phyloP scores from a whole-genome alignment of 2,329 filamentous ascomycete species.

The Ambrosiella xylebori region DNA sequence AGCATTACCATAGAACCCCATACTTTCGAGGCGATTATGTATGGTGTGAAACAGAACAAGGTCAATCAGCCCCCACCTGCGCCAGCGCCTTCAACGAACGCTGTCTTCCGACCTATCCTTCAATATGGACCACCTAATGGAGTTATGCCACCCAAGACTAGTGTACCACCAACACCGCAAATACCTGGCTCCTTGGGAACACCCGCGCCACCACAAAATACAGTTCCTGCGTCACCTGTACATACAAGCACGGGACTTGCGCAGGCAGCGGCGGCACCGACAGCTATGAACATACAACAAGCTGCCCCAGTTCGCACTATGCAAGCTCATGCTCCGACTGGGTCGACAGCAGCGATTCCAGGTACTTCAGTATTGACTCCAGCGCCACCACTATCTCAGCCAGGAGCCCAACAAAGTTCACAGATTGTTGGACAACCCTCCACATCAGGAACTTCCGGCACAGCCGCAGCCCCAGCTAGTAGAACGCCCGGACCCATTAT shows the following conservation, averaged over 20 bases:
- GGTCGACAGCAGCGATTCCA: neutral
- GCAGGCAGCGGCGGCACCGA: conserved; percentile 12
- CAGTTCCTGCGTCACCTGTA: conserved; percentile 11
- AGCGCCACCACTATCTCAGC: neutral
- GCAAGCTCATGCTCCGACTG: neutral
- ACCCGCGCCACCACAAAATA: conserved; percentile 23
- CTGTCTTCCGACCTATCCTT: conserved; percentile 35
- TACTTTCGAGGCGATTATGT: conserved; percentile 60
- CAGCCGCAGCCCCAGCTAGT: conserved; percentile 15
- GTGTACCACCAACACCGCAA: neutral
- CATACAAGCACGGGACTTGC: neutral
- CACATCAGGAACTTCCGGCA: conserved; percentile 1
- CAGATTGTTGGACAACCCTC: neutral
- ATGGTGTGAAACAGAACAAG: conserved; percentile 49
- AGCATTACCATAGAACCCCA: conserved; percentile 67
- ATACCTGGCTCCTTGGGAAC: conserved; percentile 14
- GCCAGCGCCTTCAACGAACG: conserved; percentile 14
- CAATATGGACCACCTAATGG: conserved; percentile 51
- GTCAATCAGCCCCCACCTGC: conserved; percentile 13
- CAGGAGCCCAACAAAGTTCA: neutral
- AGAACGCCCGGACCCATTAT: conserved; percentile 55
- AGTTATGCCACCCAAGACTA: conserved; percentile 30
- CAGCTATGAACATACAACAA: neutral
- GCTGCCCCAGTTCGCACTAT: neutral
- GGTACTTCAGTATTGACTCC: neutral